Percentiles rank a stretch among this genome's conserved stretches.
Conservation (phyloP, 2,329 filamentous ascomycete genomes). For the Fusarium sp. region DNA sequence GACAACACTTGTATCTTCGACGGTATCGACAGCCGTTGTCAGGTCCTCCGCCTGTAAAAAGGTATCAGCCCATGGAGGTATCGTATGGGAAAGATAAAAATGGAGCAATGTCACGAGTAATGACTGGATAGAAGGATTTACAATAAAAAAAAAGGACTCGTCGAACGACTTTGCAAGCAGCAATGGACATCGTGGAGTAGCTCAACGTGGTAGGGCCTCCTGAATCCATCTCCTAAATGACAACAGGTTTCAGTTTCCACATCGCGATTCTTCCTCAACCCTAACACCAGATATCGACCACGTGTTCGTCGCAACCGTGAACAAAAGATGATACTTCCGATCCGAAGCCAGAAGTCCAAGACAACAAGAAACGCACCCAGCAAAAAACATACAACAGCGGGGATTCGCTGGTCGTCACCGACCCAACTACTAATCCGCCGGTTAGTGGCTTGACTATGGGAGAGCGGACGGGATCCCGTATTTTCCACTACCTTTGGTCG, state of each 20-base stretch:
- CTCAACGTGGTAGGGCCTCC: background rate
- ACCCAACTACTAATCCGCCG: constrained; percentile 39
- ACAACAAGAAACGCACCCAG: background rate
- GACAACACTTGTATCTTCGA: constrained; percentile 79
- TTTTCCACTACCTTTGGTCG: constrained; percentile 40
- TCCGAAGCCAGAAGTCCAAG: background rate
- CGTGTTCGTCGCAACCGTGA: background rate
- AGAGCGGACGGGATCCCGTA: constrained; percentile 41
- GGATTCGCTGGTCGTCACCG: constrained; percentile 39
- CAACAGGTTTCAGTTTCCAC: background rate
- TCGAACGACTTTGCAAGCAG: background rate
- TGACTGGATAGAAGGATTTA: constrained; percentile 21
- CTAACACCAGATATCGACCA: background rate
- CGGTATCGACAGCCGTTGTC: constrained; percentile 72
- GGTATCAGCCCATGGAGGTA: background rate
- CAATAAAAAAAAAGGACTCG: constrained; percentile 6
- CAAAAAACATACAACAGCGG: constrained; percentile 39
- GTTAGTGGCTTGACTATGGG: constrained; percentile 35
- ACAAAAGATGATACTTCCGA: background rate
- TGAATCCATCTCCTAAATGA: background rate
- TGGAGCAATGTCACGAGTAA: constrained; percentile 17
- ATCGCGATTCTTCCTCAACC: background rate
- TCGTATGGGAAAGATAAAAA: background rate
- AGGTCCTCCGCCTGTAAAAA: constrained; percentile 64
- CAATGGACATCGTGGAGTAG: background rate